A percentile compares a stretch with the other conserved stretches of the same genome.
phyloP scores from a whole-genome alignment of 768 basidiomycete species.

The Pleurotus citrinopileatus region DNA sequence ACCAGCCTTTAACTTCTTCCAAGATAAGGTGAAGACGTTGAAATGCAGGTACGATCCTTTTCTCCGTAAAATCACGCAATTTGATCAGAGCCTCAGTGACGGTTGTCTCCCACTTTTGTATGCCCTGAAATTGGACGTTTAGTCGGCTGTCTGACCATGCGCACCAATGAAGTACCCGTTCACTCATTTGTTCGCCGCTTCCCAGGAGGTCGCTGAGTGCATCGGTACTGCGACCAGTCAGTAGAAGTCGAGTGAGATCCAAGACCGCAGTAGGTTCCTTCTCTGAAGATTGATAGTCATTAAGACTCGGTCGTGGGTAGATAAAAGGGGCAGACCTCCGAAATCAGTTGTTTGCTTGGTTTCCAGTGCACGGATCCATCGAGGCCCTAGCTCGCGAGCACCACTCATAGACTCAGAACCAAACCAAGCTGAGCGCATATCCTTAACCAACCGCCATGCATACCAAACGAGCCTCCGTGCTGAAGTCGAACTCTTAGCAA shows the following conservation, averaged over 20 bases:
- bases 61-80: conserved; percentile 71
- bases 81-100: conserved; percentile 68
- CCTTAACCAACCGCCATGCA: conserved; percentile 63
- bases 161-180: conserved; percentile 51
- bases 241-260: conserved; percentile 68
- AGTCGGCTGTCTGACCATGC: conserved; percentile 9
- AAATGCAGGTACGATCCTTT: conserved; percentile 67
- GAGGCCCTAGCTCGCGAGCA: conserved; percentile 69
- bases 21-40: conserved; percentile 76
- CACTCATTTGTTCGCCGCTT: conserved; percentile 77
- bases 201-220: conserved; percentile 72
- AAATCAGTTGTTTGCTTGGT: conserved; percentile 62
- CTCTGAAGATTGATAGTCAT: conserved; percentile 36
- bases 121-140: conserved; percentile 46
- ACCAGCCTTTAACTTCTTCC: conserved; percentile 80
- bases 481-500: conserved; percentile 68
- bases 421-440: conserved; percentile 72
- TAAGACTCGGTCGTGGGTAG: conserved; percentile 8
- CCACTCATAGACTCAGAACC: conserved; percentile 65
- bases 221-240: conserved; percentile 71
- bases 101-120: conserved; percentile 81
- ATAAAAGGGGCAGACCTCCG: conserved; percentile 45
- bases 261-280: conserved; percentile 60
- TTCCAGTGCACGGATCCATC: conserved; percentile 69
- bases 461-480: conserved; percentile 74